A percentile compares a stretch with the other conserved stretches of the same genome.
Conservation (phyloP, 2,329 filamentous ascomycete species). For the Alternaria conjuncta region DNA sequence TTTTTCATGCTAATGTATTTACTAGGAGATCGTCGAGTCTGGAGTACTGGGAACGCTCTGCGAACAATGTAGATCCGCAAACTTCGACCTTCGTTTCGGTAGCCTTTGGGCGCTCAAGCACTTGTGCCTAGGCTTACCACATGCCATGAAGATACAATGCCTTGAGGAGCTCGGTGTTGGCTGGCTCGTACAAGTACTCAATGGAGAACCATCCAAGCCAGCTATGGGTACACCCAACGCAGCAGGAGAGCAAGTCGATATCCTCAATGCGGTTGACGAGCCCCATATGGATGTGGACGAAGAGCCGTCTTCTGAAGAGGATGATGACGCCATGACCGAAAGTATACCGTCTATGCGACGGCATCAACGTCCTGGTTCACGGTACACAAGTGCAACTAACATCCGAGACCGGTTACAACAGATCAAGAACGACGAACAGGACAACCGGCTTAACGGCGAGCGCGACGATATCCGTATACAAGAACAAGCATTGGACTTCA, state of each 20-base stretch:
- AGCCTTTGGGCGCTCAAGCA: slow-evolving; percentile 95
- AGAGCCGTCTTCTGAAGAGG: slow-evolving; percentile 45
- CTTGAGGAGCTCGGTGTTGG: slow-evolving; percentile 77
- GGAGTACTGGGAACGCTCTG: slow-evolving; percentile 80
- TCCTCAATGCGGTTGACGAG: slow-evolving; percentile 61
- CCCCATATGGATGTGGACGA: slow-evolving; percentile 52
- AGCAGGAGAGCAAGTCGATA: slow-evolving; percentile 65
- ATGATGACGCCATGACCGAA: slow-evolving; percentile 57
- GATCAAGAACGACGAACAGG: slow-evolving; percentile 69
- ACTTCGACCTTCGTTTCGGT: slow-evolving; percentile 80
- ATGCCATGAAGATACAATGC: slow-evolving; percentile 76
- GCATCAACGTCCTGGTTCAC: slow-evolving; percentile 46
- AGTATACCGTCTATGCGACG: slow-evolving; percentile 49
- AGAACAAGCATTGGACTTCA: slow-evolving; percentile 86
- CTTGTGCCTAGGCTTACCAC: slow-evolving; percentile 74
- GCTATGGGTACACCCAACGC: slow-evolving; percentile 64
- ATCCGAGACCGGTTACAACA: slow-evolving; percentile 52
- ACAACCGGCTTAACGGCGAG: slow-evolving; percentile 70
- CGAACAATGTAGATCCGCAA: slow-evolving; percentile 80
- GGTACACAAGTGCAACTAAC: slow-evolving; percentile 43
- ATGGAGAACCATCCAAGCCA: slow-evolving; percentile 58
- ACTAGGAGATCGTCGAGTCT: slow-evolving; percentile 69
- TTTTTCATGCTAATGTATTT: slow-evolving; percentile 14
- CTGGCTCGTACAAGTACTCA: slow-evolving; percentile 83
- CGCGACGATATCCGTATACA: slow-evolving; percentile 85